Evolutionary conservation across 225 moss, liverwort and hornwort species (phyloP).

Genomic region (Bryum argenteum): DNA sequence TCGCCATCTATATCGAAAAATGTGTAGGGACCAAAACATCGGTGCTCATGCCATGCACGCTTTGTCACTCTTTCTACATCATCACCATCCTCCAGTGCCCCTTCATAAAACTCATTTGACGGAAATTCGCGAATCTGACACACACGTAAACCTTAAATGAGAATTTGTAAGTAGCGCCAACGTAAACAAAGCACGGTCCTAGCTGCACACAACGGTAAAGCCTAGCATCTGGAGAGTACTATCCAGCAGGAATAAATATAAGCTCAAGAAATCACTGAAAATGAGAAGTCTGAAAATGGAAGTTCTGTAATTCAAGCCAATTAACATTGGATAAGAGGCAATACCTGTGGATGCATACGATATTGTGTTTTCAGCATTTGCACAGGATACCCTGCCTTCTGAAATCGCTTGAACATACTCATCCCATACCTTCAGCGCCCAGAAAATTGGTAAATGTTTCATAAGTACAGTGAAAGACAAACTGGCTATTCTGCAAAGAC

Average conservation of each 20-base stretch:
- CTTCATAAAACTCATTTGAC: constrained; percentile 86
- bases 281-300: constrained; percentile 7
- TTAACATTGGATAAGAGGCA: constrained; percentile 16
- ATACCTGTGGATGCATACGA: constrained; percentile 96
- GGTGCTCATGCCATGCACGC: constrained; percentile 96
- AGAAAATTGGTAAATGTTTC: constrained; percentile 24
- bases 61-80: constrained; percentile 72
- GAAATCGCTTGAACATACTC: constrained; percentile 94
- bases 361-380: constrained; percentile 98
- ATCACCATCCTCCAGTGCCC: constrained; percentile 74
- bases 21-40: constrained; percentile 90
- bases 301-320: constrained; percentile 6
- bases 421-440: constrained; percentile 77
- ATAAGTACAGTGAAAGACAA: constrained; percentile 2
- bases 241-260: constrained; percentile 2
- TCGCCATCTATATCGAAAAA: constrained; percentile 85
- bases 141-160: constrained; percentile 20
- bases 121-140: constrained; percentile 94
- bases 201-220: neutral
- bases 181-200: constrained; percentile 15
- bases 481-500: constrained; percentile 3
- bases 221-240: constrained; percentile 10
- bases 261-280: constrained; percentile 15
- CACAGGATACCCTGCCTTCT: constrained; percentile 93
- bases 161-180: constrained; percentile 5